Evolutionary conservation across 179 eudicot species (phyloP), one percentile per base, ranked within the genome.

Genomic region (Camellia oleifera): DNA sequence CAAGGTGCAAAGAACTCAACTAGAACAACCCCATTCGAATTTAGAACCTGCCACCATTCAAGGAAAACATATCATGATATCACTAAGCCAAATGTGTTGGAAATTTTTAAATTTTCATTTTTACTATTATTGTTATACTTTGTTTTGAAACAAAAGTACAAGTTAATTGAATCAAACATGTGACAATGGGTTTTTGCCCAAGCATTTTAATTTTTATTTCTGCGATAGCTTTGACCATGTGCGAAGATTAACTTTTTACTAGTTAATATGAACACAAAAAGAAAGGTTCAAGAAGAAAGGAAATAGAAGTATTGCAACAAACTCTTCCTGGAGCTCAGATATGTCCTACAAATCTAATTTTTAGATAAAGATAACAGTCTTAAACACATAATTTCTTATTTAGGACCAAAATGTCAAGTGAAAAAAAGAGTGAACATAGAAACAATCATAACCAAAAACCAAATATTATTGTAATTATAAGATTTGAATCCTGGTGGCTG

Each of bases 1-100:
- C 99, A 95, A 32, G 99, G 98, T 11, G 98, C 99, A 78, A 81
- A 95, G 72, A 95, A 95, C 84, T 95, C 99, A 75, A 95, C 99
- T 64, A 95, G 80, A 48, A 95, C 98, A 75, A 95, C 85, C 73
- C 97, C 88, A 77, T 92, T 92, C 17, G 98, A 88, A 84, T 94
- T 87, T 72, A 94, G 72, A 73, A 94, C 99, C 99, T 95, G 87
- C 85, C 81, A 78, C 78, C 57, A 77, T 74, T 40, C 3, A 57
- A 74, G 26, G 52, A 57, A 62, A 57, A 26, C 14, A 42, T 57
- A 74, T 48, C 32, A 26, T 26, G 32, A 26, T 26, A 26, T 10
- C 18, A 48, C 11, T 6, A n/a, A 7, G 5, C 17, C 15, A 48
- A 71, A 0, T 23, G 2, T 15, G 0, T 7, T 6, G 26, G 3